Evolutionary conservation across 768 basidiomycete genomes (phyloP), one percentile per base, ranked within the genome.

Genomic region (Ramaria sp.): DNA sequence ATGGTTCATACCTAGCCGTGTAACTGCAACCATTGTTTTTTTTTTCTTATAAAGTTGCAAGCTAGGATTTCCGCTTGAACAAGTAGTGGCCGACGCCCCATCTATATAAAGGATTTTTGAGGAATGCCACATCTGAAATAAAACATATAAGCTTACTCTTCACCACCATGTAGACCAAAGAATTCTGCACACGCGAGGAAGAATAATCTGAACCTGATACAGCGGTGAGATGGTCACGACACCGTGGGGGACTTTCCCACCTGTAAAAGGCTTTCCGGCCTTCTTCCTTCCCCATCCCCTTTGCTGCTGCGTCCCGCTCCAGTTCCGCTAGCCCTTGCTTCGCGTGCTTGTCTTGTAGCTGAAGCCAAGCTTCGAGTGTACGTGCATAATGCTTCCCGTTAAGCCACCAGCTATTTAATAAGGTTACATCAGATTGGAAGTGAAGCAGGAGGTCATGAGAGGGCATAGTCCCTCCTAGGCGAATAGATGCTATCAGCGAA

Each of bases 121-220:
- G 20, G 30, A 45, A 38, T 55, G 44, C 18, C 61, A 30, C 55
- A 61, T 59, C 32, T 38, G 59, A 27, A 57, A 56, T 13, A 63
- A 51, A 34, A 56, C 56, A 65, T 28, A 61, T 27, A 70, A 62
- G 30, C 83, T 69, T 67, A 85, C 73, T 79, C 76, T 64, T 85
- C 71, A 10, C 84, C 83, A 3, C 64, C 63, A 60, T 83, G 73
- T 64, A 80, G 67, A 12, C 69, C 77, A 63, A 85, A 88, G 48
- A 85, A 69, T 62, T 85, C 84, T 1, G 80, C 78, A 60, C 81
- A 83, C 9, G 83, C 81, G 65, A 85, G 73, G 62, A 82, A 85
- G 65, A 86, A 86, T 10, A 85, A 80, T 15, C 83, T 70, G 64
- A 83, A 84, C 57, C 81, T 79, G 55, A 4, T 27, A 12, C 38